Conservation (phyloP, 2,329 filamentous ascomycete species). For the Cladosporium sp. region DNA sequence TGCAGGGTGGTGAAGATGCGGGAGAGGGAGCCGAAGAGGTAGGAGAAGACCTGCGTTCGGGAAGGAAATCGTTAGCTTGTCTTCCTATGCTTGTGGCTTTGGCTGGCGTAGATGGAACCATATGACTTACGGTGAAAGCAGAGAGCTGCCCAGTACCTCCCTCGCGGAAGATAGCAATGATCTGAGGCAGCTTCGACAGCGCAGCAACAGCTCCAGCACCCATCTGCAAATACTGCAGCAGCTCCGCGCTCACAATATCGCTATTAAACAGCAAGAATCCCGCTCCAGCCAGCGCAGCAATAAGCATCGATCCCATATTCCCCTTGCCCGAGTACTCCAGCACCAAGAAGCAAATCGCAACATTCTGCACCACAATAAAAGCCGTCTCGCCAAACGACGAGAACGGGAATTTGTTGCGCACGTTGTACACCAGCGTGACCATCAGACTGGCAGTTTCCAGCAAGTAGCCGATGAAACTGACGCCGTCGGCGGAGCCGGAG, state of each 20-base stretch:
- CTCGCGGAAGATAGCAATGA: constrained; percentile 78
- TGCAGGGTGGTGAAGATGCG: constrained; percentile 97
- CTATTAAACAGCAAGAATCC: constrained; percentile 70
- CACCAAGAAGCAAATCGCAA: constrained; percentile 83
- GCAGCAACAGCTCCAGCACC: constrained; percentile 80
- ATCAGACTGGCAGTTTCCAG: constrained; percentile 88
- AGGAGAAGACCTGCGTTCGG: constrained; percentile 83
- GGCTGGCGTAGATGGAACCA: constrained; percentile 3
- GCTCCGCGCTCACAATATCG: constrained; percentile 63
- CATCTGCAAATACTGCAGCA: constrained; percentile 75
- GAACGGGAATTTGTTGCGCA: constrained; percentile 88
- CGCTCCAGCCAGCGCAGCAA: constrained; percentile 71
- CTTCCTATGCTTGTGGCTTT: background rate
- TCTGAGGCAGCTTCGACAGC: constrained; percentile 92
- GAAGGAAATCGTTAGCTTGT: constrained; percentile 3
- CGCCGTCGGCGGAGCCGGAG: constrained; percentile 76
- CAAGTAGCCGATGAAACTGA: constrained; percentile 87
- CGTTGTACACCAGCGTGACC: constrained; percentile 88
- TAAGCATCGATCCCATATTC: constrained; percentile 70
- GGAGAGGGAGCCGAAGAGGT: constrained; percentile 85
- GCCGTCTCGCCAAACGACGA: constrained; percentile 96
- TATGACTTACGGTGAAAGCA: constrained; percentile 79
- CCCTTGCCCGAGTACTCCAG: constrained; percentile 75
- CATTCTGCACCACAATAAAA: constrained; percentile 87
- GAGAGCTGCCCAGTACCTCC: constrained; percentile 93